phyloP scores from a whole-genome alignment of 2,329 filamentous ascomycete species.

The Diaporthe vexans region DNA sequence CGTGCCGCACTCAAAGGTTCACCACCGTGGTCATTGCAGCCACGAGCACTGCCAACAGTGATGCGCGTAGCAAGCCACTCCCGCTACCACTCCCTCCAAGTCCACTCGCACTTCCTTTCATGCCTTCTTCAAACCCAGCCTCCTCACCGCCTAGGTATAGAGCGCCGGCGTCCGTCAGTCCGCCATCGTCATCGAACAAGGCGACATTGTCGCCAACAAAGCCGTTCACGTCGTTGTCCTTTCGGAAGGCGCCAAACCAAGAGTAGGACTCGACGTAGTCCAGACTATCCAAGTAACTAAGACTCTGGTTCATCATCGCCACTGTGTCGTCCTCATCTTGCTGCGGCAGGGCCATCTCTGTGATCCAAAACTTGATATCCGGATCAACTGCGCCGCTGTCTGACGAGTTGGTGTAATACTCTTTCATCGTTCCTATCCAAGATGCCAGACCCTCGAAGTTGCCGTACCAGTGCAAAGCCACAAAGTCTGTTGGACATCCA shows the following conservation, averaged over 20 bases:
- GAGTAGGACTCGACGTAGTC: constrained; percentile 55
- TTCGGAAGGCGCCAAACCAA: constrained; percentile 58
- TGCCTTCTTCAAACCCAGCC: constrained; percentile 54
- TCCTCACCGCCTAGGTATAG: constrained; percentile 56
- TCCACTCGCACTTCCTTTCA: constrained; percentile 40
- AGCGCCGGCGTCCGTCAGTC: constrained; percentile 55
- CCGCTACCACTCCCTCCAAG: constrained; percentile 8
- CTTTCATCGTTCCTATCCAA: constrained; percentile 53
- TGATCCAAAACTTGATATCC: constrained; percentile 54
- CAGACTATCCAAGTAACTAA: constrained; percentile 52
- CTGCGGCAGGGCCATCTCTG: constrained; percentile 56
- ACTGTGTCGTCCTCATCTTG: constrained; percentile 51
- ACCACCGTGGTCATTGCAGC: constrained; percentile 4
- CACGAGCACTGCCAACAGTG: constrained; percentile 7
- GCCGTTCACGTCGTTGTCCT: constrained; percentile 53
- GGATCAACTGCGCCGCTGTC: constrained; percentile 42
- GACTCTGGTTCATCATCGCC: constrained; percentile 57
- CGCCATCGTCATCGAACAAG: constrained; percentile 54
- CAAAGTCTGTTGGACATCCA: constrained; percentile 57
- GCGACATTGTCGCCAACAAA: constrained; percentile 57
- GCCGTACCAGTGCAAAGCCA: constrained; percentile 59
- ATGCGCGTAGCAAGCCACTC: constrained; percentile 12
- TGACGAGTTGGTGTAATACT: constrained; percentile 50
- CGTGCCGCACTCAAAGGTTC: constrained; percentile 9
- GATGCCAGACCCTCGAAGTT: constrained; percentile 52